Percentiles rank a stretch among this genome's conserved stretches.
Conservation (phyloP, 2,329 filamentous ascomycete genomes). For the Claviceps maximensis region DNA sequence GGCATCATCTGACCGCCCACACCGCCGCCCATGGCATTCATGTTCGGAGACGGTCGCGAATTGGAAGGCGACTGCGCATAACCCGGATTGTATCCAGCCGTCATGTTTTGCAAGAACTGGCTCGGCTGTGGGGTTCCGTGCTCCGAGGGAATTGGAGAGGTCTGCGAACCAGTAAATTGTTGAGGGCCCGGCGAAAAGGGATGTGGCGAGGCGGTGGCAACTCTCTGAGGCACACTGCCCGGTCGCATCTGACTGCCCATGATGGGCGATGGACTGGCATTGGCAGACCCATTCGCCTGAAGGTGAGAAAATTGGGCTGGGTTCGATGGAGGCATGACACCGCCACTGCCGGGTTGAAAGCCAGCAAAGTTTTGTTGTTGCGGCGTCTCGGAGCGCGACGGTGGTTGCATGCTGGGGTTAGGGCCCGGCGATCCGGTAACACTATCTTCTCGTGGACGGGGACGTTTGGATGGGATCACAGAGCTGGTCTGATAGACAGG, state of each 20-base stretch:
- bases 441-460: conserved; percentile 70
- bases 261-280: conserved; percentile 84
- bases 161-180: conserved; percentile 52
- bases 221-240: conserved; percentile 60
- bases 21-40: conserved; percentile 30
- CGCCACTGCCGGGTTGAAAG: conserved; percentile 53
- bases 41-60: conserved; percentile 39
- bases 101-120: conserved; percentile 51
- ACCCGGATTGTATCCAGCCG: conserved; percentile 43
- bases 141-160: conserved; percentile 65
- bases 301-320: conserved; percentile 68
- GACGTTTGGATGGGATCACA: conserved; percentile 81
- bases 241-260: conserved; percentile 69
- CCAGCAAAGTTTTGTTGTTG: conserved; percentile 61
- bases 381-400: conserved; percentile 85
- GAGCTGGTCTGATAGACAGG: conserved; percentile 72
- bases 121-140: conserved; percentile 64
- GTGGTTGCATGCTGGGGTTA: conserved; percentile 58
- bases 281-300: conserved; percentile 64
- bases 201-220: conserved; percentile 85
- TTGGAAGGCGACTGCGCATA: conserved; percentile 45
- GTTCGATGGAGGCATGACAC: conserved; percentile 47
- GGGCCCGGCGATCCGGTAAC: conserved; percentile 70
- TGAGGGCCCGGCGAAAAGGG: conserved; percentile 70
- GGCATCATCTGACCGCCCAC: conserved; percentile 37